These are phyloP conservation scores for Vicia sativa DNA, from an alignment of 306 rosid genomes.

Conservation along the genomic window DNA sequence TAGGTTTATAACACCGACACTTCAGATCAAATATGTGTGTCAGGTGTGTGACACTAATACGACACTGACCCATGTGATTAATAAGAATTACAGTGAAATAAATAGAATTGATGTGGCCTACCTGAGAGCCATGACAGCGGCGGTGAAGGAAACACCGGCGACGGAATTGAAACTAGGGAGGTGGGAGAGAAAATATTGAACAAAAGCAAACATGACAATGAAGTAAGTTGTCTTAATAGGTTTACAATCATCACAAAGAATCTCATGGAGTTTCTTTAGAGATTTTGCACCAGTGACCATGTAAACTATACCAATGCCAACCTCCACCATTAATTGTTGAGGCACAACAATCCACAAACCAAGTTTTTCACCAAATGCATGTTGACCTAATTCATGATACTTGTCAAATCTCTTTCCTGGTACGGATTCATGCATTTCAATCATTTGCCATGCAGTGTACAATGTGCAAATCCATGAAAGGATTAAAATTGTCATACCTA, in stretches of 20 bases:
- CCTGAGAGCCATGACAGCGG: slow-evolving; percentile 65
- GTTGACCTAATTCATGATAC: slow-evolving; percentile 77
- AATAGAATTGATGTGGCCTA: background rate
- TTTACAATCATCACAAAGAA: slow-evolving; percentile 40
- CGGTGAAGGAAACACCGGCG: slow-evolving; percentile 56
- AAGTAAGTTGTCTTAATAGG: slow-evolving; percentile 54
- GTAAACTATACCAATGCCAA: slow-evolving; percentile 64
- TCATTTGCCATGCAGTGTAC: slow-evolving; percentile 83
- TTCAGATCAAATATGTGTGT: too few species aligned
- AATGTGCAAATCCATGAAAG: slow-evolving; percentile 70
- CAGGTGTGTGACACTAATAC: too few species aligned
- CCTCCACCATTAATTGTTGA: slow-evolving; percentile 61
- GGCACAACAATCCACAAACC: slow-evolving; percentile 81
- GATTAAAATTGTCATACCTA: slow-evolving; percentile 53
- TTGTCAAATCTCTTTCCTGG: slow-evolving; percentile 72
- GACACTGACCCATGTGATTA: too few species aligned
- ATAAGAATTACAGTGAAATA: background rate
- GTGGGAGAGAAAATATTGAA: slow-evolving; percentile 62
- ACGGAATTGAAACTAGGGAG: slow-evolving; percentile 79
- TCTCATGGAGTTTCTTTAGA: slow-evolving; percentile 55
- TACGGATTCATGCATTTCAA: slow-evolving; percentile 76
- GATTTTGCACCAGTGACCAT: slow-evolving; percentile 79
- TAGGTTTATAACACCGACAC: background rate
- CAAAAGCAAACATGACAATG: slow-evolving; percentile 66
- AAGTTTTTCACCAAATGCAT: slow-evolving; percentile 76